Base-by-base conservation (phyloP, 1,284 basidiomycete species). In the Leccinum fallax region DNA sequence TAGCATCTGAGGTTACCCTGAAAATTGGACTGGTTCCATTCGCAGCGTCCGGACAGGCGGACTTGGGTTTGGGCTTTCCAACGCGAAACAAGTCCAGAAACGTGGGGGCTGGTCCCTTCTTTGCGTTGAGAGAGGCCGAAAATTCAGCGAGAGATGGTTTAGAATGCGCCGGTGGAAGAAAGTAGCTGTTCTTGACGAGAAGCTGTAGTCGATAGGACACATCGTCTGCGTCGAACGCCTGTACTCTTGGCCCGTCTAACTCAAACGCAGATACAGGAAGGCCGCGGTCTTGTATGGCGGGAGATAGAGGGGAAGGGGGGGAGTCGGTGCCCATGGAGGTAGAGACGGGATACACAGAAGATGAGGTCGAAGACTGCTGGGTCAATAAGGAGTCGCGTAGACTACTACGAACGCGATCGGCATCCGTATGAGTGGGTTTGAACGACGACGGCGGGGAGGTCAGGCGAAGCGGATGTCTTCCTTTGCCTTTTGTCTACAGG, bases 141-240 rank as follows among this genome's bases (percentile, higher is more conserved):
- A 90, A 83, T 57, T 86, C 84, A 48, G 85, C 80, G 2, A 85
- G 83, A 9, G 83, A 84, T 3, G 91, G 91, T 70, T 93, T 93
- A 46, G 86, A 81, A 69, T 93, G 91, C 0, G 92, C 91, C 11
- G 91, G 92, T 5, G 91, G 91, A 46, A 93, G 84, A 71, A 90
- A 93, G 71, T 93, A 93, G 69, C 81, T 92, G 77, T 93, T 93
- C 73, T 88, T 90, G 60, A 93, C 86, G 51, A 93, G 83, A 56
- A 93, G 81, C 51, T 86, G 86, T 19, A 93, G 83, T 28, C 91
- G 88, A 76, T 92, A 90, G 26, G 90, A 87, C 38, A 93, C 90
- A 69, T 93, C 91, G 74, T 93, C 92, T 19, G 83, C 81, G 67
- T 91, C 86, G 69, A 88, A 89, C 54, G 83, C 82, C 59, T 84